A percentile compares a stretch with the other conserved stretches of the same genome.
These are phyloP conservation scores for Telopea speciosissima DNA, from an alignment of 177 flowering plant species.

Conservation along the genomic window DNA sequence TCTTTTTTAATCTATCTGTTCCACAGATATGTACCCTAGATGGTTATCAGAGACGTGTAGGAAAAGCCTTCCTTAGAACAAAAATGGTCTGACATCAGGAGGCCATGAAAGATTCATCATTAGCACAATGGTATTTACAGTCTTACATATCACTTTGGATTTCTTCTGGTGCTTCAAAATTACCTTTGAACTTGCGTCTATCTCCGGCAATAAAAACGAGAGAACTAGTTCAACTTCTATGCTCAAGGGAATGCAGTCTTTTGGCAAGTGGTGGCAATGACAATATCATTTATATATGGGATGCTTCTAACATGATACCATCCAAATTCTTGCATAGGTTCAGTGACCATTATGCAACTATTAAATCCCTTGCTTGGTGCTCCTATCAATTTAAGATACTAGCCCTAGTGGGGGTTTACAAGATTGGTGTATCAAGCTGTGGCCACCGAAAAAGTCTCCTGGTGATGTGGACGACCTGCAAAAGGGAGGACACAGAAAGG, in stretches of 20 bases:
- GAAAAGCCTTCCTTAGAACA: constrained; percentile 45
- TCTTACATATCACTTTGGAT: too few relatives aligned
- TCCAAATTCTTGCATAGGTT: constrained; percentile 27
- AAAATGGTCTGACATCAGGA: constrained; percentile 37
- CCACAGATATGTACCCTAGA: constrained; percentile 31
- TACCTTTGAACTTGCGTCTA: neutral
- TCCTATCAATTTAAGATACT: constrained; percentile 37
- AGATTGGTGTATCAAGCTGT: constrained; percentile 48
- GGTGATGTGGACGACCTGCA: too few relatives aligned
- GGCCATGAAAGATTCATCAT: constrained; percentile 41
- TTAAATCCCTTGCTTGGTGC: constrained; percentile 68
- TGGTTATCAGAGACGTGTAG: constrained; percentile 35
- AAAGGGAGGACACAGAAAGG: too few relatives aligned
- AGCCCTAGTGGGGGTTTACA: constrained; percentile 49
- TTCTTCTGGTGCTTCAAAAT: too few relatives aligned
- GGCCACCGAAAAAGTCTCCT: too few relatives aligned
- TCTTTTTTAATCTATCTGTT: too few relatives aligned
- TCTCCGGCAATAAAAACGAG: constrained; percentile 32
- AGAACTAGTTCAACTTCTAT: constrained; percentile 25
- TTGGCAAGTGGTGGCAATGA: constrained; percentile 63
- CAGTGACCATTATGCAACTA: constrained; percentile 38
- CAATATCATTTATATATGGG: too few relatives aligned
- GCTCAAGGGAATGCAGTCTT: constrained; percentile 39
- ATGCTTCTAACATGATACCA: constrained; percentile 37
- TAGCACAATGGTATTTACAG: constrained; percentile 41